Base-by-base conservation (phyloP, 1,139 yeast species). In the Wickerhamomyces sp. region DNA sequence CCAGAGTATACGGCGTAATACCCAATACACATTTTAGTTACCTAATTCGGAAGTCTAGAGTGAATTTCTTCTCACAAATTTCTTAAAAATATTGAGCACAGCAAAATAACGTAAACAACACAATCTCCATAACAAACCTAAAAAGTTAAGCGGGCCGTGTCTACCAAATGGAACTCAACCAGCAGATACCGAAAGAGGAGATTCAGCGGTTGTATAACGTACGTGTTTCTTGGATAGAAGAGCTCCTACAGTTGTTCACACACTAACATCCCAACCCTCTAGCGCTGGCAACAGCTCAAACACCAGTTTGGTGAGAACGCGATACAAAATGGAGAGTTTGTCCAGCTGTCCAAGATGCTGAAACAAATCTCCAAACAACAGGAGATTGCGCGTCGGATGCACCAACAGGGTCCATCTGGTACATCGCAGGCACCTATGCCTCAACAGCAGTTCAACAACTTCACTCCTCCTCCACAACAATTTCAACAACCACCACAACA, bases 221-320 rank as follows among this genome's bases (percentile, higher is more conserved):
- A 28, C 35, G 52, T 45, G 11, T 12, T 17, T 4, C 15, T 26
- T 12, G 18, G n/a, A n/a, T n/a, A n/a, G n/a, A n/a, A n/a, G n/a
- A n/a, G n/a, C n/a, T n/a, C n/a, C n/a, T n/a, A n/a, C n/a, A n/a
- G n/a, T n/a, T n/a, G n/a, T n/a, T 19, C 21, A 8, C 10, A 16
- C 14, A 19, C 26, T 16, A 10, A 12, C 9, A 16, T 11, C 45
- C 21, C 23, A 7, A 16, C 16, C 6, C 23, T 16, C 26, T 31
- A 66, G 55, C 72, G 83, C 41, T 77, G 84, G 83, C 77, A 75
- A 45, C 80, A 74, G 51, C 61, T 78, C 45, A 68, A 75, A 39
- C 66, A 67, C 37, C 81, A 78, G 49, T 75, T 65, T 49, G 84
- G 85, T n/a, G 82, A 76, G 31, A 75, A 70, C 44, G 85, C 78